Percentiles rank a stretch among this genome's conserved stretches.
These are phyloP conservation scores for Drechslera avenae DNA, from an alignment of 2,329 filamentous ascomycete species.

Conservation along the genomic window DNA sequence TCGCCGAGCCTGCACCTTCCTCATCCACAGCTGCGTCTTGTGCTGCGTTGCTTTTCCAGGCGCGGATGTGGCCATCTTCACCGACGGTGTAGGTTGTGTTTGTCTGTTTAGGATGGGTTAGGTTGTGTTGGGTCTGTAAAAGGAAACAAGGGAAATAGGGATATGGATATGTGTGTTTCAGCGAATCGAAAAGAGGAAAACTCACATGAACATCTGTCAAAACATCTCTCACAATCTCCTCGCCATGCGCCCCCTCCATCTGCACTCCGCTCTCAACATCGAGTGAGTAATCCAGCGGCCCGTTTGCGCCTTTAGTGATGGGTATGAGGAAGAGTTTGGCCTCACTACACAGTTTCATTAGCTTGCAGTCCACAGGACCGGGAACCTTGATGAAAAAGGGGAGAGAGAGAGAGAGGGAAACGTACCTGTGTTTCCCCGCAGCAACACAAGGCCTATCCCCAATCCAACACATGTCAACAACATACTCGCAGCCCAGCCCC, in stretches of 20 bases:
- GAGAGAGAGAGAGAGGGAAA: slow-evolving; percentile 15
- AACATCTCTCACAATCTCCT: slow-evolving; percentile 56
- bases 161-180: neutral
- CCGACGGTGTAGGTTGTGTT: slow-evolving; percentile 53
- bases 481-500: slow-evolving; percentile 72
- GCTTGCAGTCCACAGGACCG: too few species aligned
- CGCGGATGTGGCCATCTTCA: slow-evolving; percentile 55
- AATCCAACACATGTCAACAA: slow-evolving; percentile 68
- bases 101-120: slow-evolving; percentile 24
- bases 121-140: too few species aligned
- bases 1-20: slow-evolving; percentile 23
- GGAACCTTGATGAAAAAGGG: neutral
- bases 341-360: too few species aligned
- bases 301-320: slow-evolving; percentile 25
- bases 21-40: slow-evolving; percentile 35
- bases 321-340: slow-evolving; percentile 40
- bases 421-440: slow-evolving; percentile 70
- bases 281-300: slow-evolving; percentile 40
- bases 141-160: too few species aligned
- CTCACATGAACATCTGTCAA: slow-evolving; percentile 48
- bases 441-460: slow-evolving; percentile 67
- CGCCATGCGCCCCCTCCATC: slow-evolving; percentile 53
- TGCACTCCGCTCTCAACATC: slow-evolving; percentile 28
- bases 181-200: neutral
- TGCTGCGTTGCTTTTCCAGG: slow-evolving; percentile 44